Percentiles rank a stretch among this genome's conserved stretches.
Conservation (phyloP, 1,139 yeast species). For the Candida mesenterica region DNA sequence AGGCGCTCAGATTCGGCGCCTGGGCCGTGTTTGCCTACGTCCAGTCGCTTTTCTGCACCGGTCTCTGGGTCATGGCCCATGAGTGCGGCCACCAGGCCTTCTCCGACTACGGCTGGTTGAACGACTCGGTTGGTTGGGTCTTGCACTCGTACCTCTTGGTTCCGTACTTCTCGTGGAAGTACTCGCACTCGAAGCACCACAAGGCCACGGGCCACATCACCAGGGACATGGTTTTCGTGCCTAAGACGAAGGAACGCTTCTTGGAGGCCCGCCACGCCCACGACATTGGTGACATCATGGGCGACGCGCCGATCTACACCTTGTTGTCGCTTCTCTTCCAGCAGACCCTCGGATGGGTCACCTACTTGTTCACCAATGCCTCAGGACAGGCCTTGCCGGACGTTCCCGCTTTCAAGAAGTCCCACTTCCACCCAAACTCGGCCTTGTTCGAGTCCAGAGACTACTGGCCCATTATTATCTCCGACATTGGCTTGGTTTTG, state of each 20-base stretch:
- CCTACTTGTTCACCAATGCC: conserved; percentile 65
- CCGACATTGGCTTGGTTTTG: conserved; percentile 67
- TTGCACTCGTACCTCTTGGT: conserved; percentile 75
- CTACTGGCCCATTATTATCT: conserved; percentile 64
- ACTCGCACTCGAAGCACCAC: conserved; percentile 81
- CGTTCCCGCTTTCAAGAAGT: conserved; percentile 43
- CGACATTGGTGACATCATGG: conserved; percentile 57
- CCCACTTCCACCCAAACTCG: conserved; percentile 70
- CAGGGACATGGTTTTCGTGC: conserved; percentile 82
- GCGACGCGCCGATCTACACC: conserved; percentile 72
- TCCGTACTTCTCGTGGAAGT: conserved; percentile 87
- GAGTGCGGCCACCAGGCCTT: conserved; percentile 92
- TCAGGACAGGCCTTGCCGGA: conserved; percentile 71
- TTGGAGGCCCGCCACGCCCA: conserved; percentile 37
- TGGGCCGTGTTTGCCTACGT: conserved; percentile 41
- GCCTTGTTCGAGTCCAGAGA: conserved; percentile 73
- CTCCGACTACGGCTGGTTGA: conserved; percentile 64
- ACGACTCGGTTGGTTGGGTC: conserved; percentile 80
- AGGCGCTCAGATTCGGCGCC: conserved; percentile 30
- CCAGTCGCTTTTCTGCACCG: conserved; percentile 72
- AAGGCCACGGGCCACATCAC: conserved; percentile 82
- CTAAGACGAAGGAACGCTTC: conserved; percentile 60
- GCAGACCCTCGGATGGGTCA: conserved; percentile 75
- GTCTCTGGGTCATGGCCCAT: conserved; percentile 84
- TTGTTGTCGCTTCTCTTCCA: conserved; percentile 57